A percentile compares a stretch with the other conserved stretches of the same genome.
Conservation (phyloP, 2,329 filamentous ascomycete genomes). For the Aspergillus persii region DNA sequence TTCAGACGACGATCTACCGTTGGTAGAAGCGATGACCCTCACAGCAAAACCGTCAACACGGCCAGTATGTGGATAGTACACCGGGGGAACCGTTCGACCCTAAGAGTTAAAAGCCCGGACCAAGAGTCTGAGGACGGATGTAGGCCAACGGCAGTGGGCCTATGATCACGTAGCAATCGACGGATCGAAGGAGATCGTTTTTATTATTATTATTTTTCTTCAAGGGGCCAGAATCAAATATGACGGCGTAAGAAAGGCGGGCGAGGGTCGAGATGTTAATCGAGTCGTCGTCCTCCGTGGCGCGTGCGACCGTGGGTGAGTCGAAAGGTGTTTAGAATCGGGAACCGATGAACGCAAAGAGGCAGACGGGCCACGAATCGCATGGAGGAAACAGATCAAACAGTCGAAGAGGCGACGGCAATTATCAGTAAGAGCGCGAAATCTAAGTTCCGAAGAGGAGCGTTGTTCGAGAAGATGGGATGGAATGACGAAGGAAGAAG, state of each 20-base stretch:
- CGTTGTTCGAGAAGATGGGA: constrained; percentile 2
- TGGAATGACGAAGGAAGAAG: constrained; percentile 3
- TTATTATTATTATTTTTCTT: neutral
- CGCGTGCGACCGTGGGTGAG: constrained; percentile 26
- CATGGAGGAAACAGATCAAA: constrained; percentile 16
- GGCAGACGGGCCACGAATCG: constrained; percentile 22
- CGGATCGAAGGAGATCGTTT: neutral
- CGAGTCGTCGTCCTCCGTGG: constrained; percentile 16
- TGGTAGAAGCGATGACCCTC: neutral
- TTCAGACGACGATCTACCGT: constrained; percentile 1
- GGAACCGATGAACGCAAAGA: constrained; percentile 18
- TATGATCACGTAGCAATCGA: neutral
- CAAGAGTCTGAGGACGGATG: neutral
- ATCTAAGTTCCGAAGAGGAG: neutral
- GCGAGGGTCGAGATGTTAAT: constrained; percentile 5
- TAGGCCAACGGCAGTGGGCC: neutral
- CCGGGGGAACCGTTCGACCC: neutral
- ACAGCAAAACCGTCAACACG: neutral
- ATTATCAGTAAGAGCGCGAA: neutral
- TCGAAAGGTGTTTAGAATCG: constrained; percentile 21
- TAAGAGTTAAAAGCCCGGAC: neutral
- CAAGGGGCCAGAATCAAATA: neutral
- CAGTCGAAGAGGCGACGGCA: neutral
- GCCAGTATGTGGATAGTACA: neutral
- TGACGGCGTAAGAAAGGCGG: neutral